Evolutionary conservation across 768 basidiomycete genomes (phyloP).

Genomic region (Xerocomus brunneocitrinus): DNA sequence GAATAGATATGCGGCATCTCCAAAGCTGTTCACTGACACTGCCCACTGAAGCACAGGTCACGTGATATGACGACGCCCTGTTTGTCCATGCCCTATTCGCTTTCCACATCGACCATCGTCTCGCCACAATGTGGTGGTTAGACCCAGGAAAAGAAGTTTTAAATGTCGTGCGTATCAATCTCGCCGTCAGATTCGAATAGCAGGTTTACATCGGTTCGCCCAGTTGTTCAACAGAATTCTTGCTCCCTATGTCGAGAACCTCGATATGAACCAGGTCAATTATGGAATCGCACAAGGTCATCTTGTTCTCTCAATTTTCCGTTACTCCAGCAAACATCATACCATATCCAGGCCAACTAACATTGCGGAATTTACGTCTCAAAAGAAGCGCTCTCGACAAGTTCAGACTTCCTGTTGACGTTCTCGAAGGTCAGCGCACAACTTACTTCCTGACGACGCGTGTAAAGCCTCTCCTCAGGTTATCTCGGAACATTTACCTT

Average conservation of each 20-base stretch:
- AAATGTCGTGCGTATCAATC: conserved; percentile 50
- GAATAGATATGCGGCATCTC: not conserved
- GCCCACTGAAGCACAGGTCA: conserved; percentile 8
- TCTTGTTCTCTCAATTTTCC: conserved; percentile 3
- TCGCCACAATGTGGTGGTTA: conserved; percentile 72
- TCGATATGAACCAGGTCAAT: conserved; percentile 92
- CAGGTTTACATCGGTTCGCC: not conserved
- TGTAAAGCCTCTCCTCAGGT: conserved; percentile 40
- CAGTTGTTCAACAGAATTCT: conserved; percentile 87
- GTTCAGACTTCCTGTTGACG: conserved; percentile 92
- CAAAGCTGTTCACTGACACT: too few relatives aligned
- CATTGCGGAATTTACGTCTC: conserved; percentile 74
- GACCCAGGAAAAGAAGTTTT: conserved; percentile 83
- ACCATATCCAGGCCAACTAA: conserved; percentile 57
- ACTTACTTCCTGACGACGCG: not conserved
- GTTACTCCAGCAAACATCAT: conserved; percentile 4
- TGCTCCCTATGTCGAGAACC: conserved; percentile 92
- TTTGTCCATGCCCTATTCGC: conserved; percentile 31
- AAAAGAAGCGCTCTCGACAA: conserved; percentile 94
- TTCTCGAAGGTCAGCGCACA: conserved; percentile 67
- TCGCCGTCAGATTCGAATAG: not conserved
- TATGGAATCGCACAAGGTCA: conserved; percentile 86
- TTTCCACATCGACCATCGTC: conserved; percentile 4
- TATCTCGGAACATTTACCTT: conserved; percentile 83
- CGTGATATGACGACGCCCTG: conserved; percentile 27